Evolutionary conservation across 2,329 filamentous ascomycete species (phyloP), one percentile per base, ranked within the genome.

Genomic region (Boeremia exigua): DNA sequence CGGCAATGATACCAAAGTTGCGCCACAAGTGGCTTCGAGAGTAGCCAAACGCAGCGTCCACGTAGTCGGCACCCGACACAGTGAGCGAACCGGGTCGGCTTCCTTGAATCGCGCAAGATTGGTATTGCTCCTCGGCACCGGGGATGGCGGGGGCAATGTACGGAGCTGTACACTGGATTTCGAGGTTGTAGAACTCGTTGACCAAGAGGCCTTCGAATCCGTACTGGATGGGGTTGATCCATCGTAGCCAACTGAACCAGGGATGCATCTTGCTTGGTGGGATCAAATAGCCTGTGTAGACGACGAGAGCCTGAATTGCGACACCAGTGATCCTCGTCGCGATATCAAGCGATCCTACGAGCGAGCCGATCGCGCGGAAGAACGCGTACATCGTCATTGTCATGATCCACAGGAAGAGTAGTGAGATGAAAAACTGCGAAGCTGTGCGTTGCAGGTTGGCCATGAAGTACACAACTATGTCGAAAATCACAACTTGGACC

Each of bases 151-250:
- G 87, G 0, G 88, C 82, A 4, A 88, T 77, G 48, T 79, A 84
- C 0, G 84, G 82, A 2, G 80, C 68, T 2, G 78, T 78, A 60
- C 86, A 89, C 53, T 81, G 67, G 27, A 88, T 79, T 1, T 81
- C 71, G 1, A 86, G 73, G 28, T 75, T 76, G 59, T 88, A 81
- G 54, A 92, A 91, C 68, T 92, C 89, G 63, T 92, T 92, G 0
- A 86, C 79, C 66, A 91, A 79, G 0, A 92, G 72, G 0, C 83
- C 83, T 60, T 91, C 86, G 54, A 91, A 92, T 0, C 81, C 86
- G 54, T 91, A 91, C 0, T 88, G 84, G 3, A 92, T 76, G 0
- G 88, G 88, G 59, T 79, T 79, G 58, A 79, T 71, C 71, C 76
- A 79, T 8, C 67, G 56, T 6, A 78, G 56, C 76, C 75, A 78